A percentile compares a stretch with the other conserved stretches of the same genome.
phyloP scores from a whole-genome alignment of 2,329 filamentous ascomycete species.

The Colletotrichum graminicola region DNA sequence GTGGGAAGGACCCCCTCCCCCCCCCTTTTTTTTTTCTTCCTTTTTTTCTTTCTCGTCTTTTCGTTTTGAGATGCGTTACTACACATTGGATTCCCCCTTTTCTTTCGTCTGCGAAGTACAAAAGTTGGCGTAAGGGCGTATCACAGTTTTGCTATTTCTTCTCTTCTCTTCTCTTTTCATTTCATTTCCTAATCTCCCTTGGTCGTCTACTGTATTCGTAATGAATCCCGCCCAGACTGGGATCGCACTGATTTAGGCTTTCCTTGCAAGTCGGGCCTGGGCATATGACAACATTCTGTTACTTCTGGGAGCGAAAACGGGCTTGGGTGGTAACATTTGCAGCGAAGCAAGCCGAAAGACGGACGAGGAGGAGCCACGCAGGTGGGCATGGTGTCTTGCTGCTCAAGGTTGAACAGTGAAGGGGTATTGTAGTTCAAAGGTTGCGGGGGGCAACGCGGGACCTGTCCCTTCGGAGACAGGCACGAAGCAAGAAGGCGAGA shows the following conservation, averaged over 20 bases:
- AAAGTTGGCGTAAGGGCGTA: constrained; percentile 38
- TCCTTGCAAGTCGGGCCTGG: neutral
- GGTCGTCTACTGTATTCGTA: constrained; percentile 16
- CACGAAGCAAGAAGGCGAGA: neutral
- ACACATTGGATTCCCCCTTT: constrained; percentile 22
- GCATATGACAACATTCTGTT: constrained; percentile 7
- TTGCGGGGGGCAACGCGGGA: neutral
- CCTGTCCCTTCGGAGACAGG: neutral
- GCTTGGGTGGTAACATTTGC: neutral
- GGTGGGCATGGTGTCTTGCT: no score
- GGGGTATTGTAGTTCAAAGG: no score
- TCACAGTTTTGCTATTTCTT: neutral
- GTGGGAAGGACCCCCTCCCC: neutral
- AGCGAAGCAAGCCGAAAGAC: constrained; percentile 1
- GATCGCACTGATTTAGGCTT: neutral
- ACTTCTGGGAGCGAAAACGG: constrained; percentile 13
- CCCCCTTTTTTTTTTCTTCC: neutral
- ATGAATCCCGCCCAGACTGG: neutral
- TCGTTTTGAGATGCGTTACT: constrained; percentile 15
- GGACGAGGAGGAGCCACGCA: neutral
- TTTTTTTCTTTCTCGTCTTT: neutral
- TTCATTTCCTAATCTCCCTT: neutral
- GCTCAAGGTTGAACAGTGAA: neutral
- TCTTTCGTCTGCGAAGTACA: constrained; percentile 31
- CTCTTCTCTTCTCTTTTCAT: neutral